Conservation (phyloP, 2,329 filamentous ascomycete species). For the Paracorniculantispora psalliotae region DNA sequence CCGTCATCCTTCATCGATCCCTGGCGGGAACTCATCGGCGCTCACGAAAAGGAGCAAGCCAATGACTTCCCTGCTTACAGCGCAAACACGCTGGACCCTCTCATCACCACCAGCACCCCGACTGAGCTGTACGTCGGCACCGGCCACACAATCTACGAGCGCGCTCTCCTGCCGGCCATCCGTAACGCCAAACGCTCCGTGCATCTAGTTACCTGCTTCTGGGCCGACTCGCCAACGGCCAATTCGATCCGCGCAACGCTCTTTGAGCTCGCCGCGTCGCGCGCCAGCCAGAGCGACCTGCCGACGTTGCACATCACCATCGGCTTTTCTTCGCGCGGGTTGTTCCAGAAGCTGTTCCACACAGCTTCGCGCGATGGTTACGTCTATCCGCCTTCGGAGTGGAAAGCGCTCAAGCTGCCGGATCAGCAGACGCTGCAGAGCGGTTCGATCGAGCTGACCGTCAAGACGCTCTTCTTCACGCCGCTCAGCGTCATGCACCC, state of each 20-base stretch:
- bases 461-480: slow-evolving; percentile 74
- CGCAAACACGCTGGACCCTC: slow-evolving; percentile 35
- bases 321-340: slow-evolving; percentile 68
- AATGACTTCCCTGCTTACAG: slow-evolving; percentile 47
- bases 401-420: slow-evolving; percentile 63
- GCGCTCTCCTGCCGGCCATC: slow-evolving; percentile 56
- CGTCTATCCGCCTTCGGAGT: slow-evolving; percentile 54
- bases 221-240: slow-evolving; percentile 62
- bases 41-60: slow-evolving; percentile 29
- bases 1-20: slow-evolving; percentile 34
- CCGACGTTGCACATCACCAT: slow-evolving; percentile 57
- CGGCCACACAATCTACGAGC: slow-evolving; percentile 51
- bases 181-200: slow-evolving; percentile 57
- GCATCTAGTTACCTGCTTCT: slow-evolving; percentile 78
- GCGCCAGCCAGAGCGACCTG: slow-evolving; percentile 21
- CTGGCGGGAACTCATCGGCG: slow-evolving; percentile 30
- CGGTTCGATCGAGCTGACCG: slow-evolving; percentile 58
- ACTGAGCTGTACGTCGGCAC: slow-evolving; percentile 51
- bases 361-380: slow-evolving; percentile 58
- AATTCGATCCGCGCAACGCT: slow-evolving; percentile 54
- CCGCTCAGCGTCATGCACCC: slow-evolving; percentile 86
- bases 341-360: slow-evolving; percentile 72
- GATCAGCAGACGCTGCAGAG: slow-evolving; percentile 44
- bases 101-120: slow-evolving; percentile 45
- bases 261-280: slow-evolving; percentile 49